Percentiles rank a stretch among this genome's conserved stretches.
These are phyloP conservation scores for Alliaria petiolata DNA, from an alignment of 345 rosid species.

Conservation along the genomic window DNA sequence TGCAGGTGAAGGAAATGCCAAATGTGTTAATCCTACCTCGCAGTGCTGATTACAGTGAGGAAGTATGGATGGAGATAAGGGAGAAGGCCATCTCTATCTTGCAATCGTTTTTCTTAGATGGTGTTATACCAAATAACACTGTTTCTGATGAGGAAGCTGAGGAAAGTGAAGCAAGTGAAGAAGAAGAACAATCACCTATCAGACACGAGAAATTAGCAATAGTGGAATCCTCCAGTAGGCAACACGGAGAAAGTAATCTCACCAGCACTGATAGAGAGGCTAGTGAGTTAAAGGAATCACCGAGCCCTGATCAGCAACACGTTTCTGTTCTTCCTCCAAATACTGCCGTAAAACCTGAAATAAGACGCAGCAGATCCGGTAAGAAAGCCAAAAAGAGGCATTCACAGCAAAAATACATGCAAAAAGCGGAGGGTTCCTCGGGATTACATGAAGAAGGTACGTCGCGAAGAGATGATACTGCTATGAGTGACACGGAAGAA, in stretches of 20 bases:
- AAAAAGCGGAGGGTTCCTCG: constrained; percentile 58
- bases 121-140: constrained; percentile 63
- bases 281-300: constrained; percentile 47
- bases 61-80: constrained; percentile 98
- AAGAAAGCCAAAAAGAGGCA: constrained; percentile 97
- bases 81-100: constrained; percentile 85
- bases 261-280: constrained; percentile 51
- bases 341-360: constrained; percentile 49
- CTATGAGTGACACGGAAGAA: constrained; percentile 89
- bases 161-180: constrained; percentile 55
- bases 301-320: constrained; percentile 51
- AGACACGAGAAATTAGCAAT: constrained; percentile 41
- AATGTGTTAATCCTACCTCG: constrained; percentile 95
- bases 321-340: constrained; percentile 49
- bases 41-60: constrained; percentile 99
- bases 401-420: constrained; percentile 60
- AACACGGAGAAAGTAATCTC: constrained; percentile 43
- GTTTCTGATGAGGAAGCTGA: constrained; percentile 80
- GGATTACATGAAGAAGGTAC: constrained; percentile 63
- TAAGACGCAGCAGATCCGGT: constrained; percentile 73
- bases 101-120: constrained; percentile 79
- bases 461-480: constrained; percentile 74
- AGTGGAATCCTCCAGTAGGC: constrained; percentile 49
- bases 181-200: constrained; percentile 38
- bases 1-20: constrained; percentile 98